These are phyloP conservation scores for Gautieria morchelliformis DNA, from an alignment of 768 basidiomycete species.

Conservation along the genomic window DNA sequence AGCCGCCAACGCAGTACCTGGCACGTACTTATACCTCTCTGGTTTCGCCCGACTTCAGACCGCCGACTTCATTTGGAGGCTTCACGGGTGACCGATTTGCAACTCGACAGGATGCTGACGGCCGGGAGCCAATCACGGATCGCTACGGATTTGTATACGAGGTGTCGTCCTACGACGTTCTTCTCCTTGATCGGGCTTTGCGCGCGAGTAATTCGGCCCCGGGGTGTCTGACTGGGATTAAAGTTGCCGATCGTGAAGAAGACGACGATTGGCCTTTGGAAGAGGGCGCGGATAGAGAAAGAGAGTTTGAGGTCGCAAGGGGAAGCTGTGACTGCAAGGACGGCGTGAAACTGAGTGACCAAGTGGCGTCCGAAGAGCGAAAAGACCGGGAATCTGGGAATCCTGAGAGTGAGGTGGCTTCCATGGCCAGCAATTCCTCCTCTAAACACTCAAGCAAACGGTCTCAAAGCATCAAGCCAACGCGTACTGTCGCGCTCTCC, in stretches of 20 bases:
- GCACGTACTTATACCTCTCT: conserved; percentile 66
- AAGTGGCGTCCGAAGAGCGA: conserved; percentile 5
- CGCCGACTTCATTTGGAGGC: conserved; percentile 35
- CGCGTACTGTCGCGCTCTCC: background rate
- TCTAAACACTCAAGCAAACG: conserved; percentile 1
- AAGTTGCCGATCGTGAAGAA: conserved; percentile 76
- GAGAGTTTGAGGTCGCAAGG: conserved; percentile 35
- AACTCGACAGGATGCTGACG: conserved; percentile 40
- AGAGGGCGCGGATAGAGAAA: conserved; percentile 34
- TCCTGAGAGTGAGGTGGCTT: conserved; percentile 13
- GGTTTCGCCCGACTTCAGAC: conserved; percentile 65
- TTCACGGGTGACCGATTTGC: conserved; percentile 40
- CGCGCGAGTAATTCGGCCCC: conserved; percentile 70
- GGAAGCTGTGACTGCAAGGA: conserved; percentile 31
- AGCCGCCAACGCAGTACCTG: conserved; percentile 79
- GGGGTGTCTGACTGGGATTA: conserved; percentile 78
- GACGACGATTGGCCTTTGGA: conserved; percentile 64
- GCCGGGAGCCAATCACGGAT: conserved; percentile 61
- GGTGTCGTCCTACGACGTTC: conserved; percentile 68
- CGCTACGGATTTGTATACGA: conserved; percentile 90
- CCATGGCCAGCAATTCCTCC: background rate
- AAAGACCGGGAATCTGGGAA: conserved; percentile 16
- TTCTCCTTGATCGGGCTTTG: conserved; percentile 62
- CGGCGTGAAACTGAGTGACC: conserved; percentile 16
- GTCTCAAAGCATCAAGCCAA: background rate